These are phyloP conservation scores for Coemansia sp. DNA, from an alignment of 192 early-diverging fungal genomes.

Conservation along the genomic window DNA sequence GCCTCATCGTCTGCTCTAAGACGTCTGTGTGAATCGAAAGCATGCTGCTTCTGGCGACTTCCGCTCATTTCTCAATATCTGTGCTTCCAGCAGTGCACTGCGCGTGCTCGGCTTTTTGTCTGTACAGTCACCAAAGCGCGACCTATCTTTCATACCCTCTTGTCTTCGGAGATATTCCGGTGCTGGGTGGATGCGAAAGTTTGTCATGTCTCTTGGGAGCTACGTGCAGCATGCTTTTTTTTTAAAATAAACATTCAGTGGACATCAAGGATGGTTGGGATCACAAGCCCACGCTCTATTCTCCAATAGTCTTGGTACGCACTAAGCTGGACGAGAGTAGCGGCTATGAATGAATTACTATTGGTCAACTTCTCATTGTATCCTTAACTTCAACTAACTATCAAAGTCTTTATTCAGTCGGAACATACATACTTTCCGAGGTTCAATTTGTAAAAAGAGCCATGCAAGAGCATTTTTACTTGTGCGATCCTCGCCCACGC, in stretches of 20 bases:
- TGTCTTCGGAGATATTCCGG: background rate
- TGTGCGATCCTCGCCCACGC: constrained; percentile 38
- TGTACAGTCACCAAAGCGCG: constrained; percentile 43
- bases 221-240: constrained; percentile 4
- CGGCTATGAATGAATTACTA: too few relatives aligned
- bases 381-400: too few relatives aligned
- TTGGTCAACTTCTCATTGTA: too few relatives aligned
- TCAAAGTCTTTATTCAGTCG: too few relatives aligned
- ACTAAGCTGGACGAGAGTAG: too few relatives aligned
- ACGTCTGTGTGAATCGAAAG: background rate
- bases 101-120: constrained; percentile 1
- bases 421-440: too few relatives aligned
- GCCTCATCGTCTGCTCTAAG: constrained; percentile 84
- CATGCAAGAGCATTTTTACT: too few relatives aligned
- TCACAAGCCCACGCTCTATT: too few relatives aligned
- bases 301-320: too few relatives aligned
- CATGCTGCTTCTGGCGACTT: constrained; percentile 14
- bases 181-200: background rate
- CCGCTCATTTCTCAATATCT: constrained; percentile 19
- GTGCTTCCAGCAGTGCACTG: constrained; percentile 7
- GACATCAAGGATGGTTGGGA: too few relatives aligned
- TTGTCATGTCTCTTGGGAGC: constrained; percentile 43
- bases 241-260: background rate
- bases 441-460: too few relatives aligned
- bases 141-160: constrained; percentile 2